Evolutionary conservation across 345 rosid genomes (phyloP), one percentile per base, ranked within the genome.

Genomic region (Nasturtium officinale): DNA sequence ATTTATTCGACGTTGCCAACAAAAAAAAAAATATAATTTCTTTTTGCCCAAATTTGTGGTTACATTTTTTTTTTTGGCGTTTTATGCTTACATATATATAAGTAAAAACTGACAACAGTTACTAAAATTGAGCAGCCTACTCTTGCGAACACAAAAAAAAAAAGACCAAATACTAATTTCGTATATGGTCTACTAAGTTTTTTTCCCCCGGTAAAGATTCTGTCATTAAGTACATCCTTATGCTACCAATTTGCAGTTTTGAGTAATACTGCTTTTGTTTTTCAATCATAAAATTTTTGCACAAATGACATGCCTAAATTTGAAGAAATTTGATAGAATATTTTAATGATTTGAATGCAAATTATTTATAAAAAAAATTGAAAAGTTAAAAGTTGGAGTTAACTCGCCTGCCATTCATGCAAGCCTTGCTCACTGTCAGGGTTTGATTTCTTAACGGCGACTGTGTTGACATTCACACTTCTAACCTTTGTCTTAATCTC

Each of bases 371-470:
- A 35, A 35, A 9, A 2, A 35, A 35, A 35, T n/a, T n/a, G n/a
- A 9, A 43, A 32, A 7, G 12, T 7, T 15, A 38, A 45, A 26
- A 30, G 0, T n/a, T 5, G 17, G 40, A 69, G 59, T 23, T 1
- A 71, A 71, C 61, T 80, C 69, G 87, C 97, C 88, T 86, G 86
- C 98, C 98, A 93, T 76, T 93, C 98, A 54, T 77, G 75, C 45
- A 87, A 70, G 1, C 97, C 96, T 57, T 90, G 96, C 6, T 38
- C 5, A 75, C 98, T 93, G 20, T 90, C 92, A 0, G 90, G 85
- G 28, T 80, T 87, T 1, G 96, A 89, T 75, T 85, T 90, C 80
- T 90, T 93, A 51, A 93, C 97, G 15, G 98, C 98, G 3, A 93
- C n/a, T n/a, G n/a, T n/a, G n/a, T n/a, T n/a, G n/a, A n/a, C n/a